Evolutionary conservation across 495 filamentous ascomycete species (phyloP).

Genomic region (Talaromyces adpressus): DNA sequence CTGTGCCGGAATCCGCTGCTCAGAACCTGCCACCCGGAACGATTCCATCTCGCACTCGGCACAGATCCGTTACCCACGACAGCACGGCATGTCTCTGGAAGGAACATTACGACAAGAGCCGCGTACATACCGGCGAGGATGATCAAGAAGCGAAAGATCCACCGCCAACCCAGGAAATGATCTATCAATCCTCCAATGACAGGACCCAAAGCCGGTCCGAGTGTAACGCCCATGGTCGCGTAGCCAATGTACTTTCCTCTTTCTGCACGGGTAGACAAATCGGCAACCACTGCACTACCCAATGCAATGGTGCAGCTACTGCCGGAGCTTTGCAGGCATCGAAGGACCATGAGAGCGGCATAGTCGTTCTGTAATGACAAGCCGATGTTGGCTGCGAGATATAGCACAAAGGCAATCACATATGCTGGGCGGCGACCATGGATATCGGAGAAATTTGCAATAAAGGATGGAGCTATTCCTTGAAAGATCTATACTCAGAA

Average conservation of each 20-base stretch:
- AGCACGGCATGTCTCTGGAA: conserved; percentile 39
- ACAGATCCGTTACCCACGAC: conserved; percentile 44
- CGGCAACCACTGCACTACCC: conserved; percentile 31
- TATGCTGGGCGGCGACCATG: conserved; percentile 40
- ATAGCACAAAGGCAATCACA: conserved; percentile 35
- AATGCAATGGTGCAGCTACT: conserved; percentile 38
- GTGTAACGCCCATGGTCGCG: conserved; percentile 17
- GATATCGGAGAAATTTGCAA: conserved; percentile 39
- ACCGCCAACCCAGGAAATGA: conserved; percentile 60
- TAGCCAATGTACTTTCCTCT: conserved; percentile 40
- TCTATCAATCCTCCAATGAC: conserved; percentile 59
- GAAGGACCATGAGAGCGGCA: conserved; percentile 39
- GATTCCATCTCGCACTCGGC: conserved; percentile 30
- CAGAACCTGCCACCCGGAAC: conserved; percentile 19
- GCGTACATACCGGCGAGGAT: conserved; percentile 45
- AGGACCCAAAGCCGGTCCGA: conserved; percentile 51
- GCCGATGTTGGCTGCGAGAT: conserved; percentile 40
- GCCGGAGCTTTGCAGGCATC: conserved; percentile 42
- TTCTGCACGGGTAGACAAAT: conserved; percentile 35
- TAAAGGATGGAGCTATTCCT: conserved; percentile 41
- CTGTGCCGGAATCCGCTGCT: conserved; percentile 10
- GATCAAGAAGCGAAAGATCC: conserved; percentile 69
- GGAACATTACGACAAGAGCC: conserved; percentile 18
- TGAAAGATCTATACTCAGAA: conserved; percentile 31
- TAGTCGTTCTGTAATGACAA: conserved; percentile 38